phyloP scores from a whole-genome alignment of 2,329 filamentous ascomycete genomes.

The Pyricularia grisea region DNA sequence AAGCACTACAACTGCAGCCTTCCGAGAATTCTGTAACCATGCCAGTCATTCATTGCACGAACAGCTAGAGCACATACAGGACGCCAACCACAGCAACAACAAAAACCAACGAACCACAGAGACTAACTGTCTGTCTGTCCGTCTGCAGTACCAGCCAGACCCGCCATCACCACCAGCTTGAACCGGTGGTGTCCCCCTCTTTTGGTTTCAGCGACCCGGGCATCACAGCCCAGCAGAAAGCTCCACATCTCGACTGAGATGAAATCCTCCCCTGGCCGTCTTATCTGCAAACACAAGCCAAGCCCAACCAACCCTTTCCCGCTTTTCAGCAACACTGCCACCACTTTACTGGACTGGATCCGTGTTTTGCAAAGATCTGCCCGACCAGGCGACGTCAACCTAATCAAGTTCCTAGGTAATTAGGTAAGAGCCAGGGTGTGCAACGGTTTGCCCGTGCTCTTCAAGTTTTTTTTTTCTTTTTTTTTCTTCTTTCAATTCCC shows the following conservation, averaged over 20 bases:
- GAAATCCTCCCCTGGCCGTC: conserved; percentile 2
- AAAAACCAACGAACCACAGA: background rate
- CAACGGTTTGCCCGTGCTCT: background rate
- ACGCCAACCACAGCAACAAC: background rate
- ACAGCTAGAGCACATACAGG: background rate
- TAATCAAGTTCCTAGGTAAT: background rate
- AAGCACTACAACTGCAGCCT: background rate
- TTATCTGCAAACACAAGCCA: conserved; percentile 4
- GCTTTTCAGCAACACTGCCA: background rate
- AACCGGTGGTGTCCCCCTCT: conserved; percentile 1
- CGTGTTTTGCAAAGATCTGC: background rate
- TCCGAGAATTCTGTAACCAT: background rate
- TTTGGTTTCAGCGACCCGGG: conserved; percentile 2
- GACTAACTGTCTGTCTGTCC: background rate
- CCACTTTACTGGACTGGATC: background rate
- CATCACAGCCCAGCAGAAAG: background rate
- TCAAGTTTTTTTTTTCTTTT: background rate
- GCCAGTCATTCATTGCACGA: background rate
- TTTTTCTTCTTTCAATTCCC: background rate
- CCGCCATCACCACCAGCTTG: background rate
- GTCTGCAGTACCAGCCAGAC: background rate
- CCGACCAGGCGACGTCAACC: background rate
- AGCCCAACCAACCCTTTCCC: background rate
- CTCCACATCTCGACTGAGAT: conserved; percentile 2
- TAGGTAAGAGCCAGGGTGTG: background rate